A percentile compares a stretch with the other conserved stretches of the same genome.
Evolutionary conservation across 2,329 filamentous ascomycete genomes (phyloP).

Genomic region (Pseudopyrenochaeta lycopersici): DNA sequence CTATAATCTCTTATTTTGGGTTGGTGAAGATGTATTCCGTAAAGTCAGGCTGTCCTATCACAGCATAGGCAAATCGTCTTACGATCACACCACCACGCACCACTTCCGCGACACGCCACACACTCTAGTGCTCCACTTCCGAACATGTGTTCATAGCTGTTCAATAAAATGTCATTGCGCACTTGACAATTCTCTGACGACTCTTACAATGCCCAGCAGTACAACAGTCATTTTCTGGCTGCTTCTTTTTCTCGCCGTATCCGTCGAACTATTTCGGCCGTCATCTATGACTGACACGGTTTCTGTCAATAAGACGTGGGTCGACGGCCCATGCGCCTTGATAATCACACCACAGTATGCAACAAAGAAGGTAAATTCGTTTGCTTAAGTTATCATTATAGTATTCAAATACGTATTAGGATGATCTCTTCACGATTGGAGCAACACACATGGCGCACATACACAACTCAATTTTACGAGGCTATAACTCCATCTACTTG

Average conservation of each 20-base stretch:
- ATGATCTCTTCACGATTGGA: slow-evolving; percentile 45
- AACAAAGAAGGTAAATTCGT: slow-evolving; percentile 35
- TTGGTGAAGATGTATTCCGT: too few relatives aligned
- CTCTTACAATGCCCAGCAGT: slow-evolving; percentile 13
- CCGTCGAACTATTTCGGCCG: slow-evolving; percentile 9
- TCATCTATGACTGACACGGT: slow-evolving; percentile 11
- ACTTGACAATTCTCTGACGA: background rate
- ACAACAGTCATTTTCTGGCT: slow-evolving; percentile 12
- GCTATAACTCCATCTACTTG: slow-evolving; percentile 52
- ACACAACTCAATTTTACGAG: slow-evolving; percentile 52
- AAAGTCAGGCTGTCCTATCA: slow-evolving; percentile 1
- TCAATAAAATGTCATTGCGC: background rate
- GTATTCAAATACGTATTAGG: slow-evolving; percentile 15
- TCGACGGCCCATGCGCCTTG: slow-evolving; percentile 39
- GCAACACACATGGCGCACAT: slow-evolving; percentile 50
- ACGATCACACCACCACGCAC: slow-evolving; percentile 26
- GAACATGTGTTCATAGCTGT: background rate
- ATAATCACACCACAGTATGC: slow-evolving; percentile 40
- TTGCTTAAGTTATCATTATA: background rate
- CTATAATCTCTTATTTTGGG: background rate
- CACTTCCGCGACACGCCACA: slow-evolving; percentile 16
- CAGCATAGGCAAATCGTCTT: slow-evolving; percentile 7
- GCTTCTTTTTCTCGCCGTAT: slow-evolving; percentile 9
- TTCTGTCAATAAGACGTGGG: slow-evolving; percentile 34
- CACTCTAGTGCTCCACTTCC: background rate